Conservation (phyloP, 2,329 filamentous ascomycete species). For the Fusarium equiseti region DNA sequence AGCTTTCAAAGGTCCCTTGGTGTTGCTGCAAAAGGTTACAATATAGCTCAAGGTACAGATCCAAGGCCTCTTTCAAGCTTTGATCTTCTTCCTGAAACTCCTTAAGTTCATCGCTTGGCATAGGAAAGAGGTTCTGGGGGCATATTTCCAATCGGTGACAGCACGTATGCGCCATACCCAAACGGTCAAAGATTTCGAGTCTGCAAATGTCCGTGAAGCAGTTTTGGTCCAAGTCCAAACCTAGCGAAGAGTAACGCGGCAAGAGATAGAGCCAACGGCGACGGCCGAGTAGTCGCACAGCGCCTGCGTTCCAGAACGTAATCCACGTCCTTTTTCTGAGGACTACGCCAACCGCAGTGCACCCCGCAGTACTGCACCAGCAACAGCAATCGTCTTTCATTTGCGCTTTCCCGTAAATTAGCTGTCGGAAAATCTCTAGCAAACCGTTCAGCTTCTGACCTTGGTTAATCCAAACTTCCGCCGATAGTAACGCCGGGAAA, state of each 20-base stretch:
- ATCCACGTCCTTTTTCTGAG: not conserved
- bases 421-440: fast-evolving
- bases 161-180: not conserved
- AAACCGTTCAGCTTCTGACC: fast-evolving
- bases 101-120: fast-evolving
- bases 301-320: too few species aligned
- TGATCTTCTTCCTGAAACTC: not conserved
- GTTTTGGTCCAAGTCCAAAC: too few species aligned
- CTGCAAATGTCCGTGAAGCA: not conserved
- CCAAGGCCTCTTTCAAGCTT: fast-evolving
- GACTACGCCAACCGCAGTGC: not conserved
- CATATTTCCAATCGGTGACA: fast-evolving
- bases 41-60: not conserved
- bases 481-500: too few species aligned
- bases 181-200: not conserved
- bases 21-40: fast-evolving
- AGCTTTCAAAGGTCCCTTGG: fast-evolving
- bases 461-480: fast-evolving
- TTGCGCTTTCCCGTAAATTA: fast-evolving
- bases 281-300: not conserved
- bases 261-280: not conserved
- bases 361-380: not conserved
- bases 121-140: fast-evolving
- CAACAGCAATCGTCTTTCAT: fast-evolving
- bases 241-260: not conserved